Base-by-base conservation (phyloP, 1,139 yeast species). In the Debaryomycetaceae sp. region DNA sequence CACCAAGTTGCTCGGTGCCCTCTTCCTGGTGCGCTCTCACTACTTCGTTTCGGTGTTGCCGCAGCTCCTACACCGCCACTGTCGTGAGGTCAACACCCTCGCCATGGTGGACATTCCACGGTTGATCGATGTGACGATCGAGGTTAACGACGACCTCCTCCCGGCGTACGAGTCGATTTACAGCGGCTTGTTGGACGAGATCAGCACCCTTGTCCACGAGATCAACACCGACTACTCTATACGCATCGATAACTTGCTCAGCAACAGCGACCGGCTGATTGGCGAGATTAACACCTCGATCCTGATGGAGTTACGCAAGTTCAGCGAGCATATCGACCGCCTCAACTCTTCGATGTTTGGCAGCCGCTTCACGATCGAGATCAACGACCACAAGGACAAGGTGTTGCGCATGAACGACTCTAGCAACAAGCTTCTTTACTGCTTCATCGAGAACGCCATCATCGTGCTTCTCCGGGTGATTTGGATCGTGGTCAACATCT, bases 201-300 rank as follows among this genome's bases (percentile, higher is more conserved):
- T 59, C 30, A 61, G 54, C 38, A 55, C 68, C 4, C 50, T 65
- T n/a, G 47, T 57, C 17, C 67, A 61, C 31, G 41, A 59, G 39
- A 61, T 59, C 14, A 63, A 63, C 38, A 71, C 71, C 32, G 66
- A 57, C 17, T 61, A 65, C 37, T 61, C 72, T 1, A 50, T 75
- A n/a, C 57, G 65, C 31, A 68, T 81, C 30, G 95, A 86, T 46
- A 74, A 75, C 26, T 56, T 85, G 34, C 62, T 86, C 25, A 75
- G 82, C 15, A 66, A 72, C 27, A 78, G 89, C 34, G 95, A 86
- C 53, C 65, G 94, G 39, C 71, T 84, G 15, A 73, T 83, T 35
- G 83, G 91, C 41, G 95, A 84, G 48, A 81, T 86, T 38, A 84
- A 82, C 52, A 86, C 96, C 0, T 81, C 93, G 1, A 59, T 85